phyloP scores from a whole-genome alignment of 1,139 yeast species.

The Pichia sp. region DNA sequence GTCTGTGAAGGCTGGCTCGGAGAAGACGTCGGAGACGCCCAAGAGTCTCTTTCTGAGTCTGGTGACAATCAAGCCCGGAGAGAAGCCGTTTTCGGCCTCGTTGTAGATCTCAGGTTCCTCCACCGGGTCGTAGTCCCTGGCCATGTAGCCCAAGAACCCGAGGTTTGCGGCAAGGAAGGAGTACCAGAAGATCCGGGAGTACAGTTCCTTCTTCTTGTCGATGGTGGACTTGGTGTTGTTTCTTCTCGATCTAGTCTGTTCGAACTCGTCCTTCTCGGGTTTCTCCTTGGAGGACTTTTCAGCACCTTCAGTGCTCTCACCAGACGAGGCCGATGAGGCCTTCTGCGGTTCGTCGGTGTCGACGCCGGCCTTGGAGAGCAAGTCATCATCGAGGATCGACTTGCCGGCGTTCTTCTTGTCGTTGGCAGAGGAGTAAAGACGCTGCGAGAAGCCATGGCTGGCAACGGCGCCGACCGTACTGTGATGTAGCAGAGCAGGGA shows the following conservation, averaged over 20 bases:
- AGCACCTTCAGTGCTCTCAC: constrained; percentile 16
- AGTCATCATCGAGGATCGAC: constrained; percentile 53
- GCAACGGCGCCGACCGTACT: neutral
- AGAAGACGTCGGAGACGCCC: constrained; percentile 76
- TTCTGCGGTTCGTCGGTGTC: constrained; percentile 40
- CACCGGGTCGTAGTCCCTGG: constrained; percentile 78
- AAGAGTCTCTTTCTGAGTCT: constrained; percentile 69
- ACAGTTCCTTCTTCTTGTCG: constrained; percentile 61
- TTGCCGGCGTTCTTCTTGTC: neutral
- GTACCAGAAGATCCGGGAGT: constrained; percentile 66
- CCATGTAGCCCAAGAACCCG: constrained; percentile 68
- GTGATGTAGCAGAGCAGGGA: neutral
- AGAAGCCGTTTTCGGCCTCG: constrained; percentile 62
- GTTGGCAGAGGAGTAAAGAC: constrained; percentile 2
- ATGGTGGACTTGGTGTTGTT: constrained; percentile 64
- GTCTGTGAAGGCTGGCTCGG: constrained; percentile 91
- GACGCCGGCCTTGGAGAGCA: constrained; percentile 80
- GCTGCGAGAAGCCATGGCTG: neutral
- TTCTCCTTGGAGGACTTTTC: constrained; percentile 11
- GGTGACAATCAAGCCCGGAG: constrained; percentile 59
- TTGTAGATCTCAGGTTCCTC: constrained; percentile 58
- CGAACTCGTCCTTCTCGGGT: constrained; percentile 28
- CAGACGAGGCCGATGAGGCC: neutral
- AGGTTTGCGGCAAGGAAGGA: constrained; percentile 55
- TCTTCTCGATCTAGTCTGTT: constrained; percentile 35